Evolutionary conservation across 495 filamentous ascomycete genomes (phyloP).

Genomic region (Rhypophila decipiens): DNA sequence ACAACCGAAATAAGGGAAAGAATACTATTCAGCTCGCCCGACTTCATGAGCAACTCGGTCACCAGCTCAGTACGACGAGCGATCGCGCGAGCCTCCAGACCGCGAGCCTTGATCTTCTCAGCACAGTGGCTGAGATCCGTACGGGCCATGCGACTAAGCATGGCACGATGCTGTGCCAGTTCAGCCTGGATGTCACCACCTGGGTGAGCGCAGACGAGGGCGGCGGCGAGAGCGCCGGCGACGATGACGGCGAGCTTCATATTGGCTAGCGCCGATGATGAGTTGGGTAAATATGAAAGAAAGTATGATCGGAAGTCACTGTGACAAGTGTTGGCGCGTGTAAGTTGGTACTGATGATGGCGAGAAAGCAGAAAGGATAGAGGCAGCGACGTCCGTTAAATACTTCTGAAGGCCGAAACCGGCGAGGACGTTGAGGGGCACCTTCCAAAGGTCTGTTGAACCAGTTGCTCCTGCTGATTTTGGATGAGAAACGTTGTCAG

Average conservation of each 20-base stretch:
- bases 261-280: too few relatives aligned
- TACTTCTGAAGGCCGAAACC: too few relatives aligned
- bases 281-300: too few relatives aligned
- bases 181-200: constrained; percentile 44
- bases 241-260: constrained; percentile 15
- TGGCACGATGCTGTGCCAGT: constrained; percentile 38
- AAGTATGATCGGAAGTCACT: too few relatives aligned
- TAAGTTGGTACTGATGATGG: too few relatives aligned
- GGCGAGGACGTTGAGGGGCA: too few relatives aligned
- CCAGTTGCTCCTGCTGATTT: too few relatives aligned
- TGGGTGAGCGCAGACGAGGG: constrained; percentile 33
- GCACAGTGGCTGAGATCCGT: constrained; percentile 44
- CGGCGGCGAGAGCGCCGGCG: constrained; percentile 9
- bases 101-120: constrained; percentile 42
- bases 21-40: not conserved
- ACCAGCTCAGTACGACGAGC: constrained; percentile 33
- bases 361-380: too few relatives aligned
- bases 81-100: constrained; percentile 37
- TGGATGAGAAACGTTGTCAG: too few relatives aligned
- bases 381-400: too few relatives aligned
- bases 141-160: constrained; percentile 29
- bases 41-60: constrained; percentile 13
- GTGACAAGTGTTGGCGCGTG: too few relatives aligned
- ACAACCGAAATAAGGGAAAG: not conserved
- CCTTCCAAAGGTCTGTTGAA: too few relatives aligned